Base-by-base conservation (phyloP, 2,329 filamentous ascomycete species). In the Clarireedia sp. region DNA sequence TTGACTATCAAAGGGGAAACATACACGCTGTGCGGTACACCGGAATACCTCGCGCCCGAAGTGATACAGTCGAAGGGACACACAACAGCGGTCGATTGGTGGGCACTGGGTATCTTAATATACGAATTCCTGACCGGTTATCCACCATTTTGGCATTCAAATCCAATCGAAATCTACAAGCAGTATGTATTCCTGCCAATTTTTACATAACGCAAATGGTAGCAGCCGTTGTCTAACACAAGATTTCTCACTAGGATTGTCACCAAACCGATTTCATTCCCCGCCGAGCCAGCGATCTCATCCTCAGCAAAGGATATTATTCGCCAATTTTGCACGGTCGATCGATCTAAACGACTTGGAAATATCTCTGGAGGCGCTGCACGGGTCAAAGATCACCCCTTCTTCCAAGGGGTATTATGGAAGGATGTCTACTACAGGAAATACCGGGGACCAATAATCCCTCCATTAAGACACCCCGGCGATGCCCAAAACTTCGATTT, bases 121-220 rank as follows among this genome's bases (percentile, higher is more conserved):
- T 92, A 90, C 70, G 89, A 94, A 68, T 92, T 92, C 67, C 73
- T 92, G 48, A 90, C 89, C 9, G 89, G 89, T 26, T 90, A 91
- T 66, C 89, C 89, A 14, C 89, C 89, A 0, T 94, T 92, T 68
- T 94, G 88, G 87, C 85, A 91, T 67, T 84, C 89, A 61, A 92
- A 90, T 62, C 88, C 88, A 1, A 88, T 92, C 62, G 89, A 91
- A 69, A 92, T 92, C 57, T 92, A 92, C 72, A 89, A 90, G 69
- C 83, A 86, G 82, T 85, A 65, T 63, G 79, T 72, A 40, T 41
- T 24, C 37, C 24, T n/a, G n/a, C n/a, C n/a, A n/a, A n/a, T n/a
- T n/a, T 43, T 41, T 21, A 45, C 3, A 10, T 12, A 26, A 19
- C 38, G 29, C 36, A 26, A 5, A n/a, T 8, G 16, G 16, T 19